These are phyloP conservation scores for Sporisorium graminicola DNA, from an alignment of 1,284 basidiomycete genomes.

Conservation along the genomic window DNA sequence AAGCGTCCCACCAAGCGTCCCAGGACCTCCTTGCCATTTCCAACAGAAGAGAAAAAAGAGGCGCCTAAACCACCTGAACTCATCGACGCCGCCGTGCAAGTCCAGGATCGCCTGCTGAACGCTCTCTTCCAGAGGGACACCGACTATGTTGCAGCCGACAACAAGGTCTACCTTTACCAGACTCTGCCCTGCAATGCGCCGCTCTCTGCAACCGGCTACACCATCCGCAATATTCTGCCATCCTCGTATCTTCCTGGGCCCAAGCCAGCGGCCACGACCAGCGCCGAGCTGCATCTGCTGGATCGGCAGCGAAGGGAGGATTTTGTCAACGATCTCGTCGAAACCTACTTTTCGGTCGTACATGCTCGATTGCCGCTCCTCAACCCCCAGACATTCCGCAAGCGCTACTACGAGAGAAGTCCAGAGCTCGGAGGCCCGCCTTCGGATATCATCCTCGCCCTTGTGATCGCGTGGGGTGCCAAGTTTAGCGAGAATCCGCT, in stretches of 20 bases:
- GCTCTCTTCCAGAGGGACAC: constrained; percentile 46
- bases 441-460: constrained; percentile 82
- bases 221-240: constrained; percentile 29
- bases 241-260: constrained; percentile 33
- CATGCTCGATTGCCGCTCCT: constrained; percentile 56
- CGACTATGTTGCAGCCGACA: constrained; percentile 28
- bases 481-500: constrained; percentile 89
- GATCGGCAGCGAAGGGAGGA: constrained; percentile 47
- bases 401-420: constrained; percentile 43
- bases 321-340: constrained; percentile 55
- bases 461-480: constrained; percentile 90
- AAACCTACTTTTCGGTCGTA: constrained; percentile 59
- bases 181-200: constrained; percentile 34
- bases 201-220: constrained; percentile 24
- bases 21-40: constrained; percentile 25
- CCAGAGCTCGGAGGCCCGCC: constrained; percentile 48
- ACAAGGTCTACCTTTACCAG: constrained; percentile 27
- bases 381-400: constrained; percentile 48
- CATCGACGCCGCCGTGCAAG: constrained; percentile 28
- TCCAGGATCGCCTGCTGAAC: constrained; percentile 38
- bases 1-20: constrained; percentile 55
- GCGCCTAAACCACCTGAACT: constrained; percentile 40
- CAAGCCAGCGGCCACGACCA: constrained; percentile 46
- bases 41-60: constrained; percentile 36
- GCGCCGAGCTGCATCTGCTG: constrained; percentile 47